These are phyloP conservation scores for Alternaria metachromatica DNA, from an alignment of 2,329 filamentous ascomycete species.

Conservation along the genomic window DNA sequence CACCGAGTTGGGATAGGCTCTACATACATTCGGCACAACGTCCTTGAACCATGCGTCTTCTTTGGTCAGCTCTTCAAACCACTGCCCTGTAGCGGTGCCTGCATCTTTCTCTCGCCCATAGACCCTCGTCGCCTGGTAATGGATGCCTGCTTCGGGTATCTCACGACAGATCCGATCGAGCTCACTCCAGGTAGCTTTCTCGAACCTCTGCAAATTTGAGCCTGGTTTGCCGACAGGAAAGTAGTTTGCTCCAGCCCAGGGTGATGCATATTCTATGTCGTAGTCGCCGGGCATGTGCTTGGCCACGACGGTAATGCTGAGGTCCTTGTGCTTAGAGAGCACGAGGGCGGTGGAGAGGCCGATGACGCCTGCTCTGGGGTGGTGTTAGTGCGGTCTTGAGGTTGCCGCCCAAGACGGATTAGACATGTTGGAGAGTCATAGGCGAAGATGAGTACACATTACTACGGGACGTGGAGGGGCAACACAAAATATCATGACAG, in stretches of 20 bases:
- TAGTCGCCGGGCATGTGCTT: constrained; percentile 95
- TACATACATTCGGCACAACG: constrained; percentile 69
- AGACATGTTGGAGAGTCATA: not conserved
- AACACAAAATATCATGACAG: not conserved
- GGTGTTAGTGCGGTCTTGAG: constrained; percentile 12
- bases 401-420: not conserved
- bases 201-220: constrained; percentile 49
- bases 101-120: constrained; percentile 71
- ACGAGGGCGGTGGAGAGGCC: constrained; percentile 70
- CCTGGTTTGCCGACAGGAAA: constrained; percentile 62
- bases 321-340: constrained; percentile 62
- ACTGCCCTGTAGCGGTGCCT: constrained; percentile 59
- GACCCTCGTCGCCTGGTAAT: constrained; percentile 70
- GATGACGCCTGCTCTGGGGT: constrained; percentile 66
- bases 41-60: constrained; percentile 76
- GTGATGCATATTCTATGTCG: constrained; percentile 87
- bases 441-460: not conserved
- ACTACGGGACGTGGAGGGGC: not conserved
- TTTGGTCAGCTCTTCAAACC: constrained; percentile 71
- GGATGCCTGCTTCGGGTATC: constrained; percentile 78
- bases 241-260: constrained; percentile 84
- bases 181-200: constrained; percentile 55
- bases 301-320: constrained; percentile 73
- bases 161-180: constrained; percentile 58
- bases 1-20: not conserved